Base-by-base conservation (phyloP, 345 rosid genomes). In the Ceriops tagal region DNA sequence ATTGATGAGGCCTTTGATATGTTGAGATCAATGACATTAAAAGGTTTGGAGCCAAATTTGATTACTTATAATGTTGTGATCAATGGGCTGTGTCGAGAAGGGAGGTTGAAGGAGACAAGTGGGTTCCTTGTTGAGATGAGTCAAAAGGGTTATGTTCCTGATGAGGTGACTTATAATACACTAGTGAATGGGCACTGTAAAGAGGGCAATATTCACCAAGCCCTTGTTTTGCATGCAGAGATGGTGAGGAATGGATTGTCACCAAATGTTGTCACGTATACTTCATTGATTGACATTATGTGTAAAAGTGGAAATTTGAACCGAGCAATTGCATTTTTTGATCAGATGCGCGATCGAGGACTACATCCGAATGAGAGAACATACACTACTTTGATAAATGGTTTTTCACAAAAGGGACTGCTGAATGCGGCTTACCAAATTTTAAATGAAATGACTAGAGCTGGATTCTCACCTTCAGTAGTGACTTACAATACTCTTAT, bases 281-380 rank as follows among this genome's bases (percentile, higher is more conserved):
- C 98, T 53, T 87, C 96, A 4, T 68, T 92, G 78, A 90, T 92
- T 51, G 87, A 83, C 75, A 72, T 88, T 56, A 90, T 90, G 96
- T 92, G 96, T 76, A 85, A 87, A 77, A 84, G 88, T 8, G 88
- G 92, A 64, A 92, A 92, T 70, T 76, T 92, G 88, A 86, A 83
- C 66, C 75, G 96, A 61, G 98, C 98, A 20, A 73, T 79, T 59
- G 96, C 86, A 78, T 86, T 90, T 71, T 79, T 92, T 59, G 85
- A 90, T 79, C 95, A 88, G 82, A 92, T 92, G 96, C 87, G 71
- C 71, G 84, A 74, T 65, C 83, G 98, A 83, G 91, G 90, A 47
- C 93, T 92, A 71, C 32, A 8, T 35, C 98, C 96, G 0, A 92
- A 92, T 69, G 87, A 83, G 75, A 86, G 83, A 70, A 92, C 98